Percentiles rank a stretch among this genome's conserved stretches.
Conservation (phyloP, 1,139 yeast genomes). For the Blastobotrys arbuscula region DNA sequence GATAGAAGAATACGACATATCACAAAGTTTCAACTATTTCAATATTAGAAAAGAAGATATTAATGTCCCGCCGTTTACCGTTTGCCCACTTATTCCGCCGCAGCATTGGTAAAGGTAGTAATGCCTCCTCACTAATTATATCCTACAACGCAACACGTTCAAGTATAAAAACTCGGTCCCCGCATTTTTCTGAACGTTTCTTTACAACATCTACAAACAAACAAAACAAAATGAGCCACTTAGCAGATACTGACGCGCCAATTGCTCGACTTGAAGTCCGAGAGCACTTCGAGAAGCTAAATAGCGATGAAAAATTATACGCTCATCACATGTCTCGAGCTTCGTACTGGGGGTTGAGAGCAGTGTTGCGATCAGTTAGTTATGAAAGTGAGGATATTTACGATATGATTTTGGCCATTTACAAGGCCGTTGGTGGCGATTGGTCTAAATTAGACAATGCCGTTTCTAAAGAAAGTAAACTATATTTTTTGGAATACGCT, state of each 20-base stretch:
- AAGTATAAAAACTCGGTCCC: neutral
- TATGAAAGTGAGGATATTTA: conserved; percentile 72
- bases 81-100: too few species aligned
- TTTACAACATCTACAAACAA: conserved; percentile 2
- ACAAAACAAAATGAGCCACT: conserved; percentile 9
- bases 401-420: conserved; percentile 59
- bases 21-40: too few species aligned
- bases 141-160: too few species aligned
- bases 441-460: conserved; percentile 38
- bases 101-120: too few species aligned
- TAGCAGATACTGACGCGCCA: conserved; percentile 49
- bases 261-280: conserved; percentile 30
- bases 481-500: conserved; percentile 64
- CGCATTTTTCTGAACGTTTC: conserved; percentile 1
- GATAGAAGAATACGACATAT: too few species aligned
- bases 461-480: conserved; percentile 37
- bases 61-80: neutral
- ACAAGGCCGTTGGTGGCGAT: conserved; percentile 47
- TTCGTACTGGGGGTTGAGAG: conserved; percentile 75
- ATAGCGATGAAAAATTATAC: conserved; percentile 54
- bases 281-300: conserved; percentile 45
- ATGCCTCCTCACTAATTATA: too few species aligned
- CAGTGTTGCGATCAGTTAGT: conserved; percentile 75
- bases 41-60: too few species aligned
- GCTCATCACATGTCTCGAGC: conserved; percentile 83